Evolutionary conservation across 225 moss, liverwort and hornwort species (phyloP), one percentile per base, ranked within the genome.

Genomic region (Physcomitrium patens): DNA sequence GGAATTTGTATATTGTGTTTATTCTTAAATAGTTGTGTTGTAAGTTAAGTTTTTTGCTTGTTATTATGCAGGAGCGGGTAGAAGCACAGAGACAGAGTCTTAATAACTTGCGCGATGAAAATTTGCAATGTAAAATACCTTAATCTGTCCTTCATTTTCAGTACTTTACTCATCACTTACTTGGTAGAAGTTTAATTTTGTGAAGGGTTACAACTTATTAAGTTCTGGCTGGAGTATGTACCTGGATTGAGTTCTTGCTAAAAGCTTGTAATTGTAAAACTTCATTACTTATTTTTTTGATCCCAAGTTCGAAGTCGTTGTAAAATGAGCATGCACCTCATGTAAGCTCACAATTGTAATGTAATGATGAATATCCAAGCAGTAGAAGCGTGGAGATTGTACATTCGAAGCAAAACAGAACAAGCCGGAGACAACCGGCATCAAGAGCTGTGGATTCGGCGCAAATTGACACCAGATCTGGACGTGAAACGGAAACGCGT

Each of bases 331-430:
- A 63, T 63, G 58, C 46, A 73, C 45, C 60, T 78, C 12, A 71
- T 71, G 65, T 51, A 76, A 76, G 63, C 82, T 86, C 52, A 82
- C 66, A 50, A 68, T 10, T 41, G 63, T 77, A 67, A 71, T 70
- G 65, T 82, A 62, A 47, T 82, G 63, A 23, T 76, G 74, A 61
- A 72, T 76, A 74, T 12, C 73, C 61, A 71, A 79, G 64, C 89
- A 99, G 99, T 99, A 69, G 95, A 99, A 82, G 87, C 95, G 57
- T 99, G 94, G 95, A 87, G 95, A 80, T 86, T 95, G 53, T 92
- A 99, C 31, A 86, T 79, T 42, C 89, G 86, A 81, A 99, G 95
- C 80, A 78, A 95, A 73, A 90, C 89, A 80, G 91, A 90, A 63
- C 95, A 99, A 82, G 91, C 83, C 26, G 79, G 76, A 62, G 99